Percentiles rank a stretch among this genome's conserved stretches.
Evolutionary conservation across 768 basidiomycete genomes (phyloP).

Genomic region (Cyclocybe aegerita): DNA sequence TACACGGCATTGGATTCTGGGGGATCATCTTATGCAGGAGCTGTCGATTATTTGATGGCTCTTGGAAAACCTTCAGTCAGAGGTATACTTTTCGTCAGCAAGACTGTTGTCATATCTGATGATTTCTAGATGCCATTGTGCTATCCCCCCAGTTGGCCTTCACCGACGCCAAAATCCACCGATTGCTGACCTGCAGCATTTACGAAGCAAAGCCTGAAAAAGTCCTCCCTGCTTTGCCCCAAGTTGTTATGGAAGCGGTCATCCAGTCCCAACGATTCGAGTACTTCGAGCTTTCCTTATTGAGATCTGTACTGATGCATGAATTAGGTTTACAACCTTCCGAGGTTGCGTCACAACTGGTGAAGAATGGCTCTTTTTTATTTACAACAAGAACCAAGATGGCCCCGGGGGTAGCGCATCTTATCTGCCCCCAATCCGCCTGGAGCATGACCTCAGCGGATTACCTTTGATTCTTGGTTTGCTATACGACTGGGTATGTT

Average conservation of each 20-base stretch:
- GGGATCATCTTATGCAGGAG: conserved; percentile 5
- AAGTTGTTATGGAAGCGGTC: conserved; percentile 7
- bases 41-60: conserved; percentile 10
- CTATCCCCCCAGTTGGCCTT: conserved; percentile 5
- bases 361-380: conserved; percentile 11
- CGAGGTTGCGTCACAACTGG: conserved; percentile 9
- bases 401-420: conserved; percentile 7
- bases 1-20: conserved; percentile 4
- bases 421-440: conserved; percentile 3
- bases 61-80: conserved; percentile 2
- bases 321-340: conserved; percentile 3
- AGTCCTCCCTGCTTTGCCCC: conserved; percentile 7
- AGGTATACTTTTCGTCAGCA: conserved; percentile 4
- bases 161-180: conserved; percentile 1
- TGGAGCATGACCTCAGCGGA: conserved; percentile 6
- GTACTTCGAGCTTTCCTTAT: conserved; percentile 1
- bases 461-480: conserved; percentile 5
- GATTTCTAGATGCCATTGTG: conserved; percentile 7
- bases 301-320: neutral
- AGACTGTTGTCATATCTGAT: conserved; percentile 4
- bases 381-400: conserved; percentile 10
- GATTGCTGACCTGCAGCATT: conserved; percentile 8
- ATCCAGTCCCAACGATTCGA: conserved; percentile 4
- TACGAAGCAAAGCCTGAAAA: conserved; percentile 9
- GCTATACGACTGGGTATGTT: conserved; percentile 4